These are phyloP conservation scores for Abortiporus biennis DNA, from an alignment of 1,284 basidiomycete species.

Conservation along the genomic window DNA sequence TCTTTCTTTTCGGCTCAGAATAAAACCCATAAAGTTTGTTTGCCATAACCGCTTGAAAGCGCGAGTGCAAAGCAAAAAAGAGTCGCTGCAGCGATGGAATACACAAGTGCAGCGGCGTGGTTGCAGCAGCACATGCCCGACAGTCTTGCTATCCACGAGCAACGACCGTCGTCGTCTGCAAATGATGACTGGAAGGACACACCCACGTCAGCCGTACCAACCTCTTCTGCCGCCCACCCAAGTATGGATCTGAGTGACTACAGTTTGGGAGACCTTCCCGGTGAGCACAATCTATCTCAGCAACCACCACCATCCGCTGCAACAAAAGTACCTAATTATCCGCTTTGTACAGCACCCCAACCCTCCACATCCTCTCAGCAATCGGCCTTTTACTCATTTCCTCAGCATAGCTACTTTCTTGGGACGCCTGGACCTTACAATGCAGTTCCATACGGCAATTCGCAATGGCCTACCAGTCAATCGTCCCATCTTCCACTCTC, in stretches of 20 bases:
- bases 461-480: conserved; percentile 36
- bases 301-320: neutral
- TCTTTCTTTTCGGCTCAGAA: conserved; percentile 36
- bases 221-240: conserved; percentile 25
- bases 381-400: conserved; percentile 4
- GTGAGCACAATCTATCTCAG: conserved; percentile 23
- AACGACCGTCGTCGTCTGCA: conserved; percentile 28
- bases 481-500: conserved; percentile 54
- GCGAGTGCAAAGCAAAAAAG: conserved; percentile 38
- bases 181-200: conserved; percentile 45
- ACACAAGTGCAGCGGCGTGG: conserved; percentile 52
- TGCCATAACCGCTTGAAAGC: conserved; percentile 40
- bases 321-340: neutral
- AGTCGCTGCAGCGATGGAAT: conserved; percentile 46
- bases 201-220: conserved; percentile 24
- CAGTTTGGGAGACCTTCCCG: conserved; percentile 28
- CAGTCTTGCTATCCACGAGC: conserved; percentile 32
- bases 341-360: conserved; percentile 5
- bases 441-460: conserved; percentile 40
- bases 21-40: conserved; percentile 52
- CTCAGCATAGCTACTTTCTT: conserved; percentile 18
- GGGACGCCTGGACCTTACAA: conserved; percentile 42
- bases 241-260: conserved; percentile 38
- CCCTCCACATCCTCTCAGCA: conserved; percentile 13
- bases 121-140: conserved; percentile 38